Base-by-base conservation (phyloP, 169 alveolate species). In the Plasmodium billcollinsi region DNA sequence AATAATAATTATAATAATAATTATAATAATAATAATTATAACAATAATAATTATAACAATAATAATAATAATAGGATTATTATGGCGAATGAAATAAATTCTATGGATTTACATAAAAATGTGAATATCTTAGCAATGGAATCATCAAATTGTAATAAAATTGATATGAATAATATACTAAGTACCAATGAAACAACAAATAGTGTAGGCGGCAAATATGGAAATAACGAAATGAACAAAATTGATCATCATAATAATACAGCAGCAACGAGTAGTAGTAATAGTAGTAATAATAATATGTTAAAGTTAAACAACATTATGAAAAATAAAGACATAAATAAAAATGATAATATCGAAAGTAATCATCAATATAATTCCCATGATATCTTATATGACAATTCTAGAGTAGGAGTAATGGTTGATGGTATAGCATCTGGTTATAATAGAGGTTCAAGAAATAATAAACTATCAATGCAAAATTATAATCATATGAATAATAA, bases 51-150 rank as follows among this genome's bases (percentile, higher is more conserved):
- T 33, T 5, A 4, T 33, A 33, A 1, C 5, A 33, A 4, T 56
- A 56, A 56, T 56, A 56, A n/a, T 56, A 15, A 15, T 14, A 56
- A 14, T 11, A 56, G n/a, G 15, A 14, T 15, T 9, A 15, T 21
- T 56, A 56, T 56, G 29, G 5, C 24, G 1, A 56, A 56, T 56
- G 65, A 56, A 15, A 21, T 56, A 9, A 56, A 56, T 14, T 15
- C 65, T 56, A 33, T 33, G 9, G 90, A 80, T n/a, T 15, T 69
- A 69, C 67, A 63, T 80, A 76, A 62, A 47, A 76, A 76, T 43
- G 5, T 33, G 5, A 33, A 33, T 33, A 33, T 33, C 0, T 29
- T 63, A 24, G 49, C 39, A 15, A 62, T 43, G 15, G 12, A 8
- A 12, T 45, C 33, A 12, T 15, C 83, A 29, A 67, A 56, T 69